Percentiles rank a stretch among this genome's conserved stretches.
Evolutionary conservation across 2,329 filamentous ascomycete genomes (phyloP).

Genomic region (Penicillium sp.): DNA sequence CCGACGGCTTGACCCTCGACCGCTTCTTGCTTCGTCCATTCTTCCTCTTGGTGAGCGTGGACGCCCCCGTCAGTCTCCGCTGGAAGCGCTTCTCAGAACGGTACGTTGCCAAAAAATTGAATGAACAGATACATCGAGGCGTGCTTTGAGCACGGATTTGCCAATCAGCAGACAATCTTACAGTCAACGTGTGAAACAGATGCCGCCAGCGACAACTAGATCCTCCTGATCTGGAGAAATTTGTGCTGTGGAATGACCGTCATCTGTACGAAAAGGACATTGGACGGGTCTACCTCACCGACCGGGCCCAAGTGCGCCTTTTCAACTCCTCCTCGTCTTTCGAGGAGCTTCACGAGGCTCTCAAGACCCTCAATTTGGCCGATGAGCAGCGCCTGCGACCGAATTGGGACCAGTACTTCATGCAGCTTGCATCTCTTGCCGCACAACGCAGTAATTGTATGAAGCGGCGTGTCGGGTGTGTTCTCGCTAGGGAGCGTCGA

Average conservation of each 20-base stretch:
- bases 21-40: conserved; percentile 74
- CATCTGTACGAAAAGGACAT: conserved; percentile 63
- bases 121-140: not conserved
- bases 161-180: not conserved
- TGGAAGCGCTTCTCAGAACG: conserved; percentile 70
- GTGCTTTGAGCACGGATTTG: not conserved
- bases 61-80: conserved; percentile 77
- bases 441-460: conserved; percentile 93
- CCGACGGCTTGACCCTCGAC: conserved; percentile 66
- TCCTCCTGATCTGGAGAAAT: conserved; percentile 52
- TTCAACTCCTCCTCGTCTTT: conserved; percentile 76
- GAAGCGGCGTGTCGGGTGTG: conserved; percentile 93
- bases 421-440: conserved; percentile 88
- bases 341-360: conserved; percentile 63
- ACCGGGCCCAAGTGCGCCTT: conserved; percentile 74
- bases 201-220: conserved; percentile 45
- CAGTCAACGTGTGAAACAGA: conserved; percentile 23
- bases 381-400: conserved; percentile 76
- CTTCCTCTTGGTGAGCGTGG: conserved; percentile 86
- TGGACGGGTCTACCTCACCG: conserved; percentile 70
- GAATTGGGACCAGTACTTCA: conserved; percentile 96
- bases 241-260: conserved; percentile 60
- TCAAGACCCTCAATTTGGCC: conserved; percentile 68
- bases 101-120: conserved; percentile 19
- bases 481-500: conserved; percentile 75